Evolutionary conservation across 768 basidiomycete genomes (phyloP), one percentile per base, ranked within the genome.

Genomic region (Mycena venus): DNA sequence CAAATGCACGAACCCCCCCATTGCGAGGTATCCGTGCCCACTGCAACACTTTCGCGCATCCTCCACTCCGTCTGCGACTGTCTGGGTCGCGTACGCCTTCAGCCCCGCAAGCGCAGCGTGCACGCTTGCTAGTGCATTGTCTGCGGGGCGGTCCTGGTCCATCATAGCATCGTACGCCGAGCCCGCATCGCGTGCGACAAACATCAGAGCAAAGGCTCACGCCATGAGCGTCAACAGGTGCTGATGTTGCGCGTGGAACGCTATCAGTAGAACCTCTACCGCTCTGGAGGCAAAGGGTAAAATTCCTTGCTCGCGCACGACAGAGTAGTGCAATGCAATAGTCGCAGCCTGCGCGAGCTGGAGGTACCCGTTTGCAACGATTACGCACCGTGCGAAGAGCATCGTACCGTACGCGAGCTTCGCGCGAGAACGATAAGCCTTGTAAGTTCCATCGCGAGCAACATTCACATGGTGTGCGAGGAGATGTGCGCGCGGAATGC

Each of bases 41-140:
- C 80, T 80, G 59, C 80, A 81, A 32, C 80, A 79, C 44, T 73
- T 80, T 25, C 81, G 74, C 8, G 79, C 78, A 65, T 82, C 81
- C 47, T 82, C 80, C 15, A 73, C 77, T 17, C 79, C 80, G 59
- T 80, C 80, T 2, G 77, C 75, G 11, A 78, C 70, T 15, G 53
- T 68, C 59, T 82, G 80, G 4, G 80, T 71, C 21, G 68, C 60
- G 60, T 76, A 82, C 25, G 78, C 80, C 29, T 81, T 82, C 38
- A 81, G 68, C 7, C 70, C 75, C 9, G 80, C 79, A 2, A 76
- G 69, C 3, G 73, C 77, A 8, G 75, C 74, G 42, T 82, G 80
- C 0, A 65, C 61, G 29, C 73, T 68, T 17, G 77, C 27, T 23
- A 79, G 67, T 25, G 60, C 72, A 25, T 64, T 38, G 42, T 4